These are phyloP conservation scores for Globisporangium viniferum DNA, from an alignment of 352 stramenopile genomes.

Conservation along the genomic window DNA sequence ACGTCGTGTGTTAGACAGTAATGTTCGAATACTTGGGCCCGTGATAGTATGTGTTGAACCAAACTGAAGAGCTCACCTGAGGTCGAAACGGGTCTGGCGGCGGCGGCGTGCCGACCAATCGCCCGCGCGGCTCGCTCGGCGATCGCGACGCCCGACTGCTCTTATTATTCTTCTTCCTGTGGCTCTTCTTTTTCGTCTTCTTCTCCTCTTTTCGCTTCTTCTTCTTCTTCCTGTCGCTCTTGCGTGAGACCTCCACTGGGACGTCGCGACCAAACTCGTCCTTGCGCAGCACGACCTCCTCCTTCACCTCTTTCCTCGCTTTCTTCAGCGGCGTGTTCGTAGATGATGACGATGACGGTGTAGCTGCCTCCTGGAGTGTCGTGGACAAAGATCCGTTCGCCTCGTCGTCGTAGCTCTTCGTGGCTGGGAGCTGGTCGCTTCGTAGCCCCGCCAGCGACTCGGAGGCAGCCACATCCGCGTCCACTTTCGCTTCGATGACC, in stretches of 20 bases:
- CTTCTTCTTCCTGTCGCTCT: conserved; percentile 23
- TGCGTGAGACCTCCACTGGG: conserved; percentile 16
- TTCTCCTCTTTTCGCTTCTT: conserved; percentile 15
- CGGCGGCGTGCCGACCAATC: conserved; percentile 38
- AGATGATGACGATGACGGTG: neutral
- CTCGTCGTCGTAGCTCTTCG: neutral
- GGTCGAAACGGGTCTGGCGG: conserved; percentile 61
- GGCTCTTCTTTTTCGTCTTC: conserved; percentile 21
- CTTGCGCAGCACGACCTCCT: conserved; percentile 32
- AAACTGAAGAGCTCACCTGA: conserved; percentile 28
- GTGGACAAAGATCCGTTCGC: neutral
- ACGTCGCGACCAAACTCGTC: conserved; percentile 84
- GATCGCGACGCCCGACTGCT: conserved; percentile 23
- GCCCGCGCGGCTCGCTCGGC: conserved; percentile 12
- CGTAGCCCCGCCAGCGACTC: neutral
- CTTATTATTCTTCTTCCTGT: conserved; percentile 21
- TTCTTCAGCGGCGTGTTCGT: conserved; percentile 18
- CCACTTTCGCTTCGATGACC: conserved; percentile 24
- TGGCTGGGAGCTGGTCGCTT: neutral
- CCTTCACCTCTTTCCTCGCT: conserved; percentile 19
- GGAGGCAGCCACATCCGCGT: neutral
- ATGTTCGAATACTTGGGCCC: neutral
- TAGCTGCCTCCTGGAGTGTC: neutral
- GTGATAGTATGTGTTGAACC: neutral
- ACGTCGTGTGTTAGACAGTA: neutral